Evolutionary conservation across 2,329 filamentous ascomycete genomes (phyloP), one percentile per base, ranked within the genome.

Genomic region (Cryphonectria radicalis): DNA sequence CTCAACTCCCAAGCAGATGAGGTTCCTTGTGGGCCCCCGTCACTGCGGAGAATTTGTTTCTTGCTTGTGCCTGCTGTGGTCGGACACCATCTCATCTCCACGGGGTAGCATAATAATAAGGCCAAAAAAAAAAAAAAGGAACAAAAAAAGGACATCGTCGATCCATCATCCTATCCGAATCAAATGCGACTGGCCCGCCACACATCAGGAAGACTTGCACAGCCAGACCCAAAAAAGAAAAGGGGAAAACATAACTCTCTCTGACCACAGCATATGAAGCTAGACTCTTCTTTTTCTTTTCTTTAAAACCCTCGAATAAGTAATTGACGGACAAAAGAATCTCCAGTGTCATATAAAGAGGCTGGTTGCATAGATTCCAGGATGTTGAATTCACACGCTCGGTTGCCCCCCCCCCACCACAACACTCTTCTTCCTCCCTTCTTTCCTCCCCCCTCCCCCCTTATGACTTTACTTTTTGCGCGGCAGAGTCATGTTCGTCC

Each of bases 321-420:
- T 62, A 60, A 62, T 60, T 67, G 66, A 67, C 35, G 57, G 66
- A 67, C 66, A 67, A 62, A 43, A 28, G 32, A 40, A 68, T 53
- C 59, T 63, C 68, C 65, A 71, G 43, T 63, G 46, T 14, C 53
- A 40, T 22, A 28, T 50, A 59, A 35, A 28, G 43, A 57, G 68
- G 62, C 65, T 66, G 64, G 69, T 71, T 69, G 69, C 69, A 71
- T 73, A 40, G 69, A 73, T 68, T 65, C 40, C 55, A 55, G 67
- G 17, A 66, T 69, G 69, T 46, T 67, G 62, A 66, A 66, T 35
- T n/a, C 57, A 28, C 66, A 60, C 32, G 59, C 55, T 59, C n/a
- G 43, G 25, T 32, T 32, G 32, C 43, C 25, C 46, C 42, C 10
- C 32, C 32, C 7, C 59, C 19, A 8, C 28, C 28, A 32, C 32